Evolutionary conservation across 2,329 filamentous ascomycete genomes (phyloP), one percentile per base, ranked within the genome.

Genomic region (Gyromitra esculenta): DNA sequence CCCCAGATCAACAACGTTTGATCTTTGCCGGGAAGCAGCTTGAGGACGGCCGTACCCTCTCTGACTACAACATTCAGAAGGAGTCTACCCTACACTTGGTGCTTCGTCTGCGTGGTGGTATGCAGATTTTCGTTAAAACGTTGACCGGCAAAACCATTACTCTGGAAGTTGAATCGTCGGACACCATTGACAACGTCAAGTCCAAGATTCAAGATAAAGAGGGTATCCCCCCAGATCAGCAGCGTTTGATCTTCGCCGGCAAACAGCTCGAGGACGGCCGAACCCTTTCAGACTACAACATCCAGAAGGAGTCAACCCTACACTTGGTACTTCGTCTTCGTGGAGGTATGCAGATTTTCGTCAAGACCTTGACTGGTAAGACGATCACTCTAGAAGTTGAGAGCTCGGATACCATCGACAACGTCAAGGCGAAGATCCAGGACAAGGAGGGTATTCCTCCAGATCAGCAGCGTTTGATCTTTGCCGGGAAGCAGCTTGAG

Each of bases 31-130:
- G 89, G 80, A 99, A 99, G 92, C 96, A 99, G 89, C 94, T 99
- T 85, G 96, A 99, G 89, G 96, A 99, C 85, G 96, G 96, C 86
- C 95, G 96, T 84, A 99, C 96, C 83, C 93, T 99, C 81, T 96
- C 92, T 85, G 96, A 99, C 89, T 99, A 99, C 92, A 99, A 98
- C 91, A 98, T 99, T 89, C 96, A 99, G 91, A 99, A 99, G 92
- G 95, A 98, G 89, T 97, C 95, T 70, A 98, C 95, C 81, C 94
- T 98, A 83, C 95, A 98, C 88, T 87, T 98, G 84, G 95, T 98
- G 85, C 94, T 98, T 87, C 94, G 95, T 89, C 94, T 98, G 83
- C 94, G 95, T 89, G 95, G 95, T 90, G 95, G 95, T 90, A 95
- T 98, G 80, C 80, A 81, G 37, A 81, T 81, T 8, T 81, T 81